These are phyloP conservation scores for Selaginella tamariscina DNA, from an alignment of 75 land plant species.

Conservation along the genomic window DNA sequence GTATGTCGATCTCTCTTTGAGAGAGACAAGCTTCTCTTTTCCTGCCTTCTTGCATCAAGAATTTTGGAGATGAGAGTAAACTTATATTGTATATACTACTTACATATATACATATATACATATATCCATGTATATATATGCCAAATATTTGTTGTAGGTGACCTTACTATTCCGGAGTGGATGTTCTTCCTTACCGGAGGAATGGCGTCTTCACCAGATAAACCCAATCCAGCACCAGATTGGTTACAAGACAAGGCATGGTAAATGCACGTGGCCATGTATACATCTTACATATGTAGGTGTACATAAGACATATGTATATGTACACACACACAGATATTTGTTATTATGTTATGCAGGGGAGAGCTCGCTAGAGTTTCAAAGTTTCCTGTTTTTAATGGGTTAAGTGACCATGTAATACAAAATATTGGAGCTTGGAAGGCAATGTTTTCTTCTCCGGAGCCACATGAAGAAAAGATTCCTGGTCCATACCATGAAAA, in stretches of 20 bases:
- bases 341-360: no score
- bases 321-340: no score
- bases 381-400: constrained; percentile 14
- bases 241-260: constrained; percentile 31
- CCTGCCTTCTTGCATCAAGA: constrained; percentile 24
- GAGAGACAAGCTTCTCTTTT: constrained; percentile 34
- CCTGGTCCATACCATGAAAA: constrained; percentile 17
- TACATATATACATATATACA: no score
- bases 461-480: constrained; percentile 24
- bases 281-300: no score
- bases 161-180: constrained; percentile 24
- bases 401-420: constrained; percentile 16
- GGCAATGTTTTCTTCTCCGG: constrained; percentile 19
- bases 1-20: constrained; percentile 35
- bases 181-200: constrained; percentile 35
- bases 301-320: no score
- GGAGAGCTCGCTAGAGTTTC: constrained; percentile 23
- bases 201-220: constrained; percentile 17
- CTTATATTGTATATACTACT: no score
- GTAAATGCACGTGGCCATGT: no score
- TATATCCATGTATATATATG: no score
- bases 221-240: constrained; percentile 27
- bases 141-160: no score
- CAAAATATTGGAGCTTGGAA: constrained; percentile 19
- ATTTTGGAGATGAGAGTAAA: constrained; percentile 25